Conservation (phyloP, 2,329 filamentous ascomycete genomes). For the Ramichloridium luteum region DNA sequence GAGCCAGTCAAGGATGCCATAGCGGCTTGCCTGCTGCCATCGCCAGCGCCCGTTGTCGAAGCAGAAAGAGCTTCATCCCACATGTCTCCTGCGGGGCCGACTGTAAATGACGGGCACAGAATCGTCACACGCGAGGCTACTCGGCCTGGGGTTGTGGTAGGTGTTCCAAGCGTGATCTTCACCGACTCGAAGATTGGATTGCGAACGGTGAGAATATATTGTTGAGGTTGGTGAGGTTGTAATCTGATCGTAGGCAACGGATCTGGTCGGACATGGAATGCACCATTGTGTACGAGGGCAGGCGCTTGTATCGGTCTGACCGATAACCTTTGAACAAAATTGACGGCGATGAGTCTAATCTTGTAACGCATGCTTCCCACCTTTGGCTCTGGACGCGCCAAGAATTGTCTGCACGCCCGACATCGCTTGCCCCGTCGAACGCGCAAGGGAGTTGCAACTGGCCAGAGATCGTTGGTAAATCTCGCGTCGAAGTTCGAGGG, state of each 20-base stretch:
- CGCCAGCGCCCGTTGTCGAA: conserved; percentile 12
- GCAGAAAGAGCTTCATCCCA: conserved; percentile 74
- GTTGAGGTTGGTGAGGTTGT: conserved; percentile 41
- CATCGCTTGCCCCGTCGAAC: conserved; percentile 93
- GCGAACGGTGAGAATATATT: conserved; percentile 80
- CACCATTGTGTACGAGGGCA: conserved; percentile 12
- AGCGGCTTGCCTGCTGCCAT: conserved; percentile 20
- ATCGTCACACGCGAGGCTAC: conserved; percentile 76
- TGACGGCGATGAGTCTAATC: conserved; percentile 73
- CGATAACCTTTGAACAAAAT: conserved; percentile 73
- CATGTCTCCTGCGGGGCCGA: conserved; percentile 87
- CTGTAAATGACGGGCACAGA: conserved; percentile 84
- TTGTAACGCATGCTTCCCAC: conserved; percentile 80
- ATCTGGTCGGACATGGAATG: conserved; percentile 16
- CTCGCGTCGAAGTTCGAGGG: conserved; percentile 38
- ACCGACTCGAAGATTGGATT: conserved; percentile 92
- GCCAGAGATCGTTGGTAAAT: conserved; percentile 64
- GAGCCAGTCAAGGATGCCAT: conserved; percentile 24
- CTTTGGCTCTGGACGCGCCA: conserved; percentile 88
- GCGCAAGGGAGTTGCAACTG: conserved; percentile 68
- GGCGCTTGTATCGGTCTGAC: conserved; percentile 45
- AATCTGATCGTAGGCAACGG: conserved; percentile 10
- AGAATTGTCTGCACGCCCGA: conserved; percentile 82
- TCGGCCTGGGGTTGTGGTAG: conserved; percentile 62
- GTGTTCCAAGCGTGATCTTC: conserved; percentile 76